phyloP scores from a whole-genome alignment of 148 eudicot genomes.

The Camellia sinensis region DNA sequence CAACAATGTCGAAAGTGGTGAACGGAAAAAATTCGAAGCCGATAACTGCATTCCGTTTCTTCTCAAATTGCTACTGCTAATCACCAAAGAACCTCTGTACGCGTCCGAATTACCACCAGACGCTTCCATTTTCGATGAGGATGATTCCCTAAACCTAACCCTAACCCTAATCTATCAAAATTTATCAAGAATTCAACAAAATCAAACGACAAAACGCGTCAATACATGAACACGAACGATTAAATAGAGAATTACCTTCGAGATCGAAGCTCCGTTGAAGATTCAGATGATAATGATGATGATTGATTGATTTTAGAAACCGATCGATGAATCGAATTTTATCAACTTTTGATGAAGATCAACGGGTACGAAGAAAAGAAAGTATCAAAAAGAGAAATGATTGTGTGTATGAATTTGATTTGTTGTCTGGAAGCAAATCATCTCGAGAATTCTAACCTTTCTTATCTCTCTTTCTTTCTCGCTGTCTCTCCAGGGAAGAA shows the following conservation, averaged over 20 bases:
- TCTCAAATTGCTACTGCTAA: constrained; percentile 29
- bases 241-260: constrained; percentile 30
- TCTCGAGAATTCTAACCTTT: too few relatives aligned
- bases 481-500: too few relatives aligned
- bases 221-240: too few relatives aligned
- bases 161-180: constrained; percentile 41
- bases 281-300: constrained; percentile 1
- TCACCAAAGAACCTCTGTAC: constrained; percentile 29
- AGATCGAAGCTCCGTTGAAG: constrained; percentile 39
- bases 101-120: constrained; percentile 50
- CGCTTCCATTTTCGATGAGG: constrained; percentile 57
- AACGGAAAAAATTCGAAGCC: constrained; percentile 60
- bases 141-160: constrained; percentile 50
- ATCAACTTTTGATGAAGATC: too few relatives aligned
- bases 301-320: background rate
- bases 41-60: constrained; percentile 52
- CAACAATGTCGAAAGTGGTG: constrained; percentile 58
- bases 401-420: too few relatives aligned
- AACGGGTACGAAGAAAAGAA: too few relatives aligned
- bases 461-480: too few relatives aligned
- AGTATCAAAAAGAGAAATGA: too few relatives aligned
- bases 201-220: too few relatives aligned
- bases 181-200: background rate
- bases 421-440: too few relatives aligned
- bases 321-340: background rate